Evolutionary conservation across 2,329 filamentous ascomycete genomes (phyloP).

Genomic region (Gnomoniopsis smithogilvyi): DNA sequence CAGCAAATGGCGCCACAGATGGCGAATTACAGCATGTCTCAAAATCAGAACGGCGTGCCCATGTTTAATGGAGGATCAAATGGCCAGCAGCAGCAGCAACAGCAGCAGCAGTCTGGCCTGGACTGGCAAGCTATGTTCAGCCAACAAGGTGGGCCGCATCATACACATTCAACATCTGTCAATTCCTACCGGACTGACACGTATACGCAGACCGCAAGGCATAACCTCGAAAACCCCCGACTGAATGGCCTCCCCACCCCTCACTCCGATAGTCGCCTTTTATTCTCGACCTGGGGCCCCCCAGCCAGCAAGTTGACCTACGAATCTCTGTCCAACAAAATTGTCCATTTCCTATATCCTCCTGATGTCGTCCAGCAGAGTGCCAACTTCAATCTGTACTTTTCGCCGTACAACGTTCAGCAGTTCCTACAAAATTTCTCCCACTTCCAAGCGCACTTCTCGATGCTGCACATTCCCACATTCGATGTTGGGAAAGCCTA

Average conservation of each 20-base stretch:
- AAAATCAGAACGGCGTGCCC: slow-evolving; percentile 60
- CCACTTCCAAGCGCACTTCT: slow-evolving; percentile 72
- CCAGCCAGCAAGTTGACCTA: slow-evolving; percentile 47
- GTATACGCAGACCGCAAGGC: slow-evolving; percentile 66
- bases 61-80: slow-evolving; percentile 57
- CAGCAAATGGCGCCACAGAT: slow-evolving; percentile 60
- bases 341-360: slow-evolving; percentile 55
- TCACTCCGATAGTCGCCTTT: slow-evolving; percentile 39
- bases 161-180: slow-evolving; percentile 49
- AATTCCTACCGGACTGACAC: slow-evolving; percentile 63
- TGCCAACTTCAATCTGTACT: slow-evolving; percentile 54
- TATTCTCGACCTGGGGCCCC: slow-evolving; percentile 47
- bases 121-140: slow-evolving; percentile 75
- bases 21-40: slow-evolving; percentile 62
- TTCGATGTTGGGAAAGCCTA: slow-evolving; percentile 66
- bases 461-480: slow-evolving; percentile 68
- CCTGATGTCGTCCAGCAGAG: slow-evolving; percentile 53
- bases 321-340: slow-evolving; percentile 51
- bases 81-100: slow-evolving; percentile 55
- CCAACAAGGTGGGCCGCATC: slow-evolving; percentile 63
- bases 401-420: slow-evolving; percentile 66
- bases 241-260: slow-evolving; percentile 41
- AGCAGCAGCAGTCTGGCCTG: slow-evolving; percentile 60
- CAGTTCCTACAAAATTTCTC: slow-evolving; percentile 69
- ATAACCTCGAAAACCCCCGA: slow-evolving; percentile 51